Evolutionary conservation across 148 eudicot species (phyloP).

Genomic region (Linanthus parryae): DNA sequence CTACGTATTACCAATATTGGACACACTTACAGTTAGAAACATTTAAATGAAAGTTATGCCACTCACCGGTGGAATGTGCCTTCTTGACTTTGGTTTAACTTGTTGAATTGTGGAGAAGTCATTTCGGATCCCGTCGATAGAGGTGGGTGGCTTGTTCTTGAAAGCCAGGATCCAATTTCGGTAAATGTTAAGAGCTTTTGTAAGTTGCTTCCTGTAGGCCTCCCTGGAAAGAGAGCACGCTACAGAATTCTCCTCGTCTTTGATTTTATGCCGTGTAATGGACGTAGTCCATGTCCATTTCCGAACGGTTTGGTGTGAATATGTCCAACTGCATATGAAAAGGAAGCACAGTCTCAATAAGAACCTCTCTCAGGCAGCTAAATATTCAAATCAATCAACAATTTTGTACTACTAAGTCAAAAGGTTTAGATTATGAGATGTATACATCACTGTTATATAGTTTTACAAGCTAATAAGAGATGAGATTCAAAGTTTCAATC

Average conservation of each 20-base stretch:
- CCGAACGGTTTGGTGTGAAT: constrained; percentile 81
- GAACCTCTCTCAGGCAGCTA: too few relatives aligned
- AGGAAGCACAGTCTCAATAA: too few relatives aligned
- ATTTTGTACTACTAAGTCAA: too few relatives aligned
- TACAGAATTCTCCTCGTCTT: constrained; percentile 67
- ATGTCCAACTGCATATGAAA: constrained; percentile 64
- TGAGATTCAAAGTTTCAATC: too few relatives aligned
- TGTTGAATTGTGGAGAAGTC: constrained; percentile 38
- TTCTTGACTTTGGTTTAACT: constrained; percentile 55
- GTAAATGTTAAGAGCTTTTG: constrained; percentile 79
- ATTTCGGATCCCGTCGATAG: constrained; percentile 42
- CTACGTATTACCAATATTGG: too few relatives aligned
- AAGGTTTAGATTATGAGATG: too few relatives aligned
- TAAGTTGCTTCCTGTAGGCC: constrained; percentile 70
- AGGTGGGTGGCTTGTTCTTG: constrained; percentile 80
- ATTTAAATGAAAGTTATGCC: not conserved
- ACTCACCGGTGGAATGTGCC: constrained; percentile 77
- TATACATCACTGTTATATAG: too few relatives aligned
- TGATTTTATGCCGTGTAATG: constrained; percentile 73
- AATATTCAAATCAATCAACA: too few relatives aligned
- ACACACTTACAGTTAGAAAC: too few relatives aligned
- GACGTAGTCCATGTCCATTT: constrained; percentile 83
- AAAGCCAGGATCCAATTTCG: constrained; percentile 75
- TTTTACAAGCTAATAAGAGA: too few relatives aligned
- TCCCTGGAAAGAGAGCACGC: constrained; percentile 63